These are phyloP conservation scores for Penicillium sp. DNA, from an alignment of 2,329 filamentous ascomycete species.

Conservation along the genomic window DNA sequence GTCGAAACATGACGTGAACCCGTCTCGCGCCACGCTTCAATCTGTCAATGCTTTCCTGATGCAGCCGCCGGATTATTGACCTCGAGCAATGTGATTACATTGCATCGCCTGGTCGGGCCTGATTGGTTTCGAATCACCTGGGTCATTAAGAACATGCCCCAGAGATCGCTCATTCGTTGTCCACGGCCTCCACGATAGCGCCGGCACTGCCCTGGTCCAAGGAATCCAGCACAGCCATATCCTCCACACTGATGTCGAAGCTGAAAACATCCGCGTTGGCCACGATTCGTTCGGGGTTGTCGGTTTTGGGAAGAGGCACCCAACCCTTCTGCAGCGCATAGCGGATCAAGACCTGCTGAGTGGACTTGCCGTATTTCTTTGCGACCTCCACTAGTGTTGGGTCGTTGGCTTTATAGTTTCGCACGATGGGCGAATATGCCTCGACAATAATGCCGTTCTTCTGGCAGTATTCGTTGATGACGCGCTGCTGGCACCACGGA, in stretches of 20 bases:
- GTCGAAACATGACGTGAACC: constrained; percentile 74
- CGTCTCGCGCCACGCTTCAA: constrained; percentile 79
- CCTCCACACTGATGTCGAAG: constrained; percentile 56
- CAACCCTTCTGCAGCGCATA: constrained; percentile 80
- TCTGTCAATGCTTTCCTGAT: constrained; percentile 91
- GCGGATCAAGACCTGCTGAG: constrained; percentile 74
- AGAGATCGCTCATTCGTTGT: constrained; percentile 38
- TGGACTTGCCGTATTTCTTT: constrained; percentile 69
- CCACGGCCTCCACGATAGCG: constrained; percentile 48
- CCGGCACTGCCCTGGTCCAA: constrained; percentile 52
- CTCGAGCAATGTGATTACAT: constrained; percentile 2
- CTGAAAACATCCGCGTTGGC: constrained; percentile 64
- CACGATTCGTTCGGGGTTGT: constrained; percentile 63
- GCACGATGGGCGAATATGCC: constrained; percentile 56
- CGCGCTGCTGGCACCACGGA: constrained; percentile 67
- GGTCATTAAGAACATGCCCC: constrained; percentile 6
- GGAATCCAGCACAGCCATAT: constrained; percentile 56
- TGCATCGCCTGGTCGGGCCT: constrained; percentile 2
- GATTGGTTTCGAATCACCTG: constrained; percentile 9
- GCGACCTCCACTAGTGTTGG: constrained; percentile 62
- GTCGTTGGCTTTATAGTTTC: constrained; percentile 70
- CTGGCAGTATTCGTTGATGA: constrained; percentile 56
- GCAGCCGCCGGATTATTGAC: constrained; percentile 43
- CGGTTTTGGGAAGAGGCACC: constrained; percentile 72
- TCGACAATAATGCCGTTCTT: constrained; percentile 53